Conservation (phyloP, 75 land plant species). For the Pinus tabuliformis region DNA sequence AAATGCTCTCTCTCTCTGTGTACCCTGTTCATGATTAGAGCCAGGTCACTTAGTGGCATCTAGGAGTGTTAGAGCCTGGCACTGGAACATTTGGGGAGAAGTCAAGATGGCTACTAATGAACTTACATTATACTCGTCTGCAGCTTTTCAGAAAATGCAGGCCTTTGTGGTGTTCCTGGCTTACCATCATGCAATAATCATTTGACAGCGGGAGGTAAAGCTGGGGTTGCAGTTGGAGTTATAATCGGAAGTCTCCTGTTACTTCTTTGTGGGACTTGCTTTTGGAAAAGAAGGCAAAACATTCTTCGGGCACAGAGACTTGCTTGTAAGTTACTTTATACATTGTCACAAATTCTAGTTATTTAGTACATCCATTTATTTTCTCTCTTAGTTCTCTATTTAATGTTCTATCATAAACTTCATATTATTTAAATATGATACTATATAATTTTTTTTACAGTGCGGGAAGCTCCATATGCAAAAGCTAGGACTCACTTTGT, state of each 20-base stretch:
- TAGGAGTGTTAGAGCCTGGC: too few relatives aligned
- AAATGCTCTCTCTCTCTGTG: too few relatives aligned
- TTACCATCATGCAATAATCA: constrained; percentile 59
- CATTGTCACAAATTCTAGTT: neutral
- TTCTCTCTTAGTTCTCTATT: neutral
- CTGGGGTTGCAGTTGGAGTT: constrained; percentile 61
- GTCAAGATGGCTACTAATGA: too few relatives aligned
- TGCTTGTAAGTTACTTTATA: constrained; percentile 33
- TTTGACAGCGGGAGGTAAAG: constrained; percentile 52
- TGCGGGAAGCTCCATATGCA: constrained; percentile 94
- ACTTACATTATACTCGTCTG: constrained; percentile 4
- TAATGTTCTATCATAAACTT: neutral
- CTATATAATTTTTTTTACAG: constrained; percentile 40
- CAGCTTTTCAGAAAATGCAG: constrained; percentile 89
- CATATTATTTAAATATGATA: neutral
- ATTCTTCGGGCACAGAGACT: constrained; percentile 77
- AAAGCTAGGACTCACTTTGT: constrained; percentile 67
- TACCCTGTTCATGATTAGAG: too few relatives aligned
- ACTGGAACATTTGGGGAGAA: too few relatives aligned
- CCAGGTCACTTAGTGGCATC: too few relatives aligned
- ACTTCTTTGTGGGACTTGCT: constrained; percentile 31
- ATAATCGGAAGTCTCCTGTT: constrained; percentile 23
- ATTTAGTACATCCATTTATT: neutral
- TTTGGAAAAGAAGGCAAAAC: constrained; percentile 83
- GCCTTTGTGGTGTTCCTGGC: constrained; percentile 93